Conservation (phyloP, 202 grass and related monocot species). For the Digitaria exilis region DNA sequence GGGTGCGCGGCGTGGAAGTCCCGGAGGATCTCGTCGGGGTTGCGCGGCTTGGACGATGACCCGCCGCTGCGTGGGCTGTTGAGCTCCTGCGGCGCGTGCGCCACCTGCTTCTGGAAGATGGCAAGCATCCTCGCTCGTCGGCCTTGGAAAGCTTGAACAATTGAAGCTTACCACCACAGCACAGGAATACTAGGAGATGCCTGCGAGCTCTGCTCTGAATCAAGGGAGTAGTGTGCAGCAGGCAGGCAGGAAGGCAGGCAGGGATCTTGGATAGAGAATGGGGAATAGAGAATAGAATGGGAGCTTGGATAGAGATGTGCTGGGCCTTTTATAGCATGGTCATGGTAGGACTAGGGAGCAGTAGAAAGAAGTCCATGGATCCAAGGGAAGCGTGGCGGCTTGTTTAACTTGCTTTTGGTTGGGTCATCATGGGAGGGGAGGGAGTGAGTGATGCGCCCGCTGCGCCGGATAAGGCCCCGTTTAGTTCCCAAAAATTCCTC, state of each 20-base stretch:
- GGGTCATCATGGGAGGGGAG: neutral
- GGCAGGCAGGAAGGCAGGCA: too few relatives aligned
- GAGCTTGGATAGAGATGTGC: slow-evolving; percentile 20
- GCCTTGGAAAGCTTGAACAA: too few relatives aligned
- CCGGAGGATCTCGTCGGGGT: slow-evolving; percentile 79
- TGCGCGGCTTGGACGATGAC: slow-evolving; percentile 47
- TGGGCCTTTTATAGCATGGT: slow-evolving; percentile 32
- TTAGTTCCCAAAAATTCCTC: too few relatives aligned
- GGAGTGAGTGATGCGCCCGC: neutral
- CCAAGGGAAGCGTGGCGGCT: neutral
- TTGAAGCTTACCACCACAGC: too few relatives aligned
- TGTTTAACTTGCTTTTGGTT: neutral
- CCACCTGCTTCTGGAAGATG: slow-evolving; percentile 87
- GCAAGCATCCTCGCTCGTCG: slow-evolving; percentile 54
- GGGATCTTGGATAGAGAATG: neutral
- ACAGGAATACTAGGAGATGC: too few relatives aligned
- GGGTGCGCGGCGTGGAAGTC: slow-evolving; percentile 73
- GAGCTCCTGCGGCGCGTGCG: slow-evolving; percentile 85
- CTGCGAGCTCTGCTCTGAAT: too few relatives aligned
- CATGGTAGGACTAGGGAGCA: too few relatives aligned
- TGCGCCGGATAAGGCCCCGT: slow-evolving; percentile 29
- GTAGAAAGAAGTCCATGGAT: neutral
- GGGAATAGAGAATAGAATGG: slow-evolving; percentile 38
- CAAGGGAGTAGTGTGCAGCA: too few relatives aligned
- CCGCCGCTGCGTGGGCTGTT: slow-evolving; percentile 52